Conservation (phyloP, 805 yeast genomes). For the Hanseniaspora clermontiae region DNA sequence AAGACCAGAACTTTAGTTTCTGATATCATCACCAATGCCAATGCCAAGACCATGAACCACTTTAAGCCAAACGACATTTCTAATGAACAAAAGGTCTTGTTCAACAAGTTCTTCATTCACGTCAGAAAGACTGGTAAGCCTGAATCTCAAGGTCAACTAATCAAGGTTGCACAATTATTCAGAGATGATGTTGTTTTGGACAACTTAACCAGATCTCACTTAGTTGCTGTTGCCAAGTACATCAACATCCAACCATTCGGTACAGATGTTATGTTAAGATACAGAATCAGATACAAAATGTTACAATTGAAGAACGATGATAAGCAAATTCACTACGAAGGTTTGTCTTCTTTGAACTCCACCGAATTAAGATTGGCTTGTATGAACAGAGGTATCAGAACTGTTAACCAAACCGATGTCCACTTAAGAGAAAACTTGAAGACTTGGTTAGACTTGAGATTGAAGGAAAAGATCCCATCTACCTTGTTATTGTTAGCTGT, state of each 20-base stretch:
- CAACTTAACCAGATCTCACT: constrained; percentile 79
- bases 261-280: constrained; percentile 79
- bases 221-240: constrained; percentile 85
- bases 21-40: constrained; percentile 47
- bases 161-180: constrained; percentile 77
- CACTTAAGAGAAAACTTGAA: constrained; percentile 68
- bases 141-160: constrained; percentile 57
- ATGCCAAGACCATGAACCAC: constrained; percentile 55
- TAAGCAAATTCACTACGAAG: constrained; percentile 82
- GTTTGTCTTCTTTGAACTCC: constrained; percentile 67
- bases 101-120: constrained; percentile 65
- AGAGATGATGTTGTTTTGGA: constrained; percentile 89
- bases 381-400: constrained; percentile 84
- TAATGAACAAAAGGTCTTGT: constrained; percentile 61
- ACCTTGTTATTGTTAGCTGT: constrained; percentile 74
- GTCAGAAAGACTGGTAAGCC: constrained; percentile 49
- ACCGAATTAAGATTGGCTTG: constrained; percentile 81
- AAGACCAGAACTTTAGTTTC: constrained; percentile 54
- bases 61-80: constrained; percentile 55
- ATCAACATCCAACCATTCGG: constrained; percentile 88
- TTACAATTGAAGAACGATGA: constrained; percentile 87
- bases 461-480: constrained; percentile 84
- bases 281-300: constrained; percentile 83
- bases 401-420: constrained; percentile 65
- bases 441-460: constrained; percentile 81